Evolutionary conservation across 2,329 filamentous ascomycete genomes (phyloP).

Genomic region (Passalora sequoiae): DNA sequence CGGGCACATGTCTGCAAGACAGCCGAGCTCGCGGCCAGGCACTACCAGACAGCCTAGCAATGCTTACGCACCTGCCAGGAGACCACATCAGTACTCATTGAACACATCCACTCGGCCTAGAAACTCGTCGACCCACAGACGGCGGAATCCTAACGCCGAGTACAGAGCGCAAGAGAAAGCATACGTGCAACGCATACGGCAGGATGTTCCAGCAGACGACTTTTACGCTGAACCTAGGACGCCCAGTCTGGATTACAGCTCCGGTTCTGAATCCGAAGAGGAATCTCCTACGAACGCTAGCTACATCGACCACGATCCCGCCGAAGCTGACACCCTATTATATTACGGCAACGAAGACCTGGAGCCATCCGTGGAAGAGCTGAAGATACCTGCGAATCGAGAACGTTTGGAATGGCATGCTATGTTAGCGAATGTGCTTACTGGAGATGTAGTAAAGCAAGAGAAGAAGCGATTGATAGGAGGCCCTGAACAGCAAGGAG

Average conservation of each 20-base stretch:
- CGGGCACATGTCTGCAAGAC: slow-evolving; percentile 14
- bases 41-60: slow-evolving; percentile 46
- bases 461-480: slow-evolving; percentile 95
- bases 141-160: slow-evolving; percentile 63
- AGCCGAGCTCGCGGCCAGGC: slow-evolving; percentile 33
- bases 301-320: slow-evolving; percentile 74
- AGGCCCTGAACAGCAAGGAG: slow-evolving; percentile 66
- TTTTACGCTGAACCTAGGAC: slow-evolving; percentile 70
- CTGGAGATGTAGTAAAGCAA: slow-evolving; percentile 93
- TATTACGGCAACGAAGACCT: slow-evolving; percentile 88
- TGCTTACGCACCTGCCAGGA: slow-evolving; percentile 46
- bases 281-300: slow-evolving; percentile 83
- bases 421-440: slow-evolving; percentile 92
- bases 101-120: slow-evolving; percentile 43
- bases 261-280: slow-evolving; percentile 81
- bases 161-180: slow-evolving; percentile 86
- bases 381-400: slow-evolving; percentile 79
- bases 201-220: slow-evolving; percentile 57
- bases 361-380: slow-evolving; percentile 81
- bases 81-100: slow-evolving; percentile 45
- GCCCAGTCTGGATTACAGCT: slow-evolving; percentile 60
- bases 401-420: slow-evolving; percentile 96
- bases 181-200: slow-evolving; percentile 85
- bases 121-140: slow-evolving; percentile 53
- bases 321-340: slow-evolving; percentile 87